A percentile compares a stretch with the other conserved stretches of the same genome.
These are phyloP conservation scores for Kalanchoe fedtschenkoi DNA, from an alignment of 164 flowering plant genomes.

Conservation along the genomic window DNA sequence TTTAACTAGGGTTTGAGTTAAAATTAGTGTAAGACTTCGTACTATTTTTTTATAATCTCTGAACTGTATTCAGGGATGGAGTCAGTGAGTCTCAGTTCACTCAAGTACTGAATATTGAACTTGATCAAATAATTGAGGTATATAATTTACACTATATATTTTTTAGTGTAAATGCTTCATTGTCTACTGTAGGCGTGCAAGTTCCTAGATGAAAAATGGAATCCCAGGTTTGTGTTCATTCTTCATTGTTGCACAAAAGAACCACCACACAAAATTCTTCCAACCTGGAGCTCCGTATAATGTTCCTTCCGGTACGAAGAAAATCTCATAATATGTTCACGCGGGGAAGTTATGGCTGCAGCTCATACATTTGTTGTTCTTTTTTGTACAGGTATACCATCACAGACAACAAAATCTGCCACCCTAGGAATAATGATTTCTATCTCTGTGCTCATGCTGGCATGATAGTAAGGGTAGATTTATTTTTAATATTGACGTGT, in stretches of 20 bases:
- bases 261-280: conserved; percentile 82
- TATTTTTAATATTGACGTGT: neutral
- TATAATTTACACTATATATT: too few relatives aligned
- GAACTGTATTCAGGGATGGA: too few relatives aligned
- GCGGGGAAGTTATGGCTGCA: neutral
- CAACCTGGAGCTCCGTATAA: conserved; percentile 54
- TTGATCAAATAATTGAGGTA: conserved; percentile 63
- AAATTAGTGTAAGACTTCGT: neutral
- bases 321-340: neutral
- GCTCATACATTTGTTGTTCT: neutral
- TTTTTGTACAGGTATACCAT: conserved; percentile 47
- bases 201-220: conserved; percentile 60
- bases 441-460: conserved; percentile 94
- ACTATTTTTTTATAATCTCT: neutral
- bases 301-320: conserved; percentile 73
- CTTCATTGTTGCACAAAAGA: conserved; percentile 82
- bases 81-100: too few relatives aligned
- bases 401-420: conserved; percentile 64
- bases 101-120: too few relatives aligned
- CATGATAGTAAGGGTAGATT: conserved; percentile 68
- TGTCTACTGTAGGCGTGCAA: conserved; percentile 57
- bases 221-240: conserved; percentile 57
- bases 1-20: neutral
- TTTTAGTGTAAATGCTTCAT: neutral
- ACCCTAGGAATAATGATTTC: conserved; percentile 72